phyloP scores from a whole-genome alignment of 257 asterid species.

The Gentiana straminea region DNA sequence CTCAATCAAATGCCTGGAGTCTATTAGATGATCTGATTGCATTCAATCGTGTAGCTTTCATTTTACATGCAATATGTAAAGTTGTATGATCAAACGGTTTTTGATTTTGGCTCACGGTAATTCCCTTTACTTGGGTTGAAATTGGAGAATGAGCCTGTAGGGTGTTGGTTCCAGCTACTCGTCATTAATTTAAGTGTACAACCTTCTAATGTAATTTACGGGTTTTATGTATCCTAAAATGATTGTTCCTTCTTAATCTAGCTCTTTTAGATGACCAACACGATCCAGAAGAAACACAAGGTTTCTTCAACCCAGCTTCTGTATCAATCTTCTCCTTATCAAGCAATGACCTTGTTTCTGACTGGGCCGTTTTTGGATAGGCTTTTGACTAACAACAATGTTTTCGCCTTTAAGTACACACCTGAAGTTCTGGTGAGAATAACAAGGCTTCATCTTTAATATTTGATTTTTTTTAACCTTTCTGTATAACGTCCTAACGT shows the following conservation, averaged over 20 bases:
- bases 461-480: constrained; percentile 17
- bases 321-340: constrained; percentile 79
- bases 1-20: too few species aligned
- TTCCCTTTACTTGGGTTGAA: too few species aligned
- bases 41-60: too few species aligned
- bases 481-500: not conserved
- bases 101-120: too few species aligned
- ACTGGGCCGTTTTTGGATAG: constrained; percentile 78
- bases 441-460: constrained; percentile 8
- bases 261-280: constrained; percentile 78
- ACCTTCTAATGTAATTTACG: not conserved
- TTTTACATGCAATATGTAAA: too few species aligned
- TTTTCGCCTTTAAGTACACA: constrained; percentile 65
- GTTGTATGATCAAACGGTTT: too few species aligned
- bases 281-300: constrained; percentile 80
- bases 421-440: constrained; percentile 58
- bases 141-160: too few species aligned
- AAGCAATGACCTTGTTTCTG: constrained; percentile 63
- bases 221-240: constrained; percentile 1
- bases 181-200: too few species aligned
- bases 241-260: constrained; percentile 34
- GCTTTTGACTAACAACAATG: constrained; percentile 62
- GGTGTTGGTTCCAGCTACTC: too few species aligned
- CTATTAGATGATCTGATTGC: too few species aligned
- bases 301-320: constrained; percentile 83